Base-by-base conservation (phyloP, 1,284 basidiomycete genomes). In the Puccinia novopanici region DNA sequence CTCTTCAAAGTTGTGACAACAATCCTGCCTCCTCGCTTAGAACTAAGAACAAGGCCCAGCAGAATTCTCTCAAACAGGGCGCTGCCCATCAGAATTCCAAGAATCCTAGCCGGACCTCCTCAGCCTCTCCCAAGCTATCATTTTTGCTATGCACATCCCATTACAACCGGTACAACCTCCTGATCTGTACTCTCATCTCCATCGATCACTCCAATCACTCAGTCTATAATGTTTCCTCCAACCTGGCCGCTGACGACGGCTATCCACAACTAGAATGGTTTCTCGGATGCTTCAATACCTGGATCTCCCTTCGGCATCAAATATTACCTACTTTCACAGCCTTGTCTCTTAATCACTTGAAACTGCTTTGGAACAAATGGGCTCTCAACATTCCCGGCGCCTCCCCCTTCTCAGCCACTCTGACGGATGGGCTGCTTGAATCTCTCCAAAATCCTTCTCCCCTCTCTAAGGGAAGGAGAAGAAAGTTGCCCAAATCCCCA, bases 261-360 rank as follows among this genome's bases (percentile, higher is more conserved):
- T 57, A 52, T 15, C 48, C 54, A 72, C 70, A 72, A 54, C 37
- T 57, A n/a, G 70, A 72, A 54, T 72, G 70, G 70, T 72, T 72
- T 19, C 10, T 72, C 3, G 70, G 70, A 54, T 72, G 70, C 45
- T 72, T 72, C 37, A 27, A 57, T 72, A 52, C 48, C 54, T 72
- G 70, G 70, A 54, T 72, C 42, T 52, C 54, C 6, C 70, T 72
- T 22, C 30, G 37, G 27, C 70, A 22, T 37, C 70, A 72, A 34
- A 37, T 42, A 30, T 71, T 24, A 30, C 45, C 50, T 13, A n/a
- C 63, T 15, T 15, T 67, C 37, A 72, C 24, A 22, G 48, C 54
- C 45, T 72, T 27, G 54, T 54, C 70, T 54, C 13, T 54, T 72
- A n/a, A 72, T 30, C 37, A 34, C 27, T 67, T 54, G n/a, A 72